phyloP scores from a whole-genome alignment of 176 grass and related monocot species.

The Paspalum notatum region DNA sequence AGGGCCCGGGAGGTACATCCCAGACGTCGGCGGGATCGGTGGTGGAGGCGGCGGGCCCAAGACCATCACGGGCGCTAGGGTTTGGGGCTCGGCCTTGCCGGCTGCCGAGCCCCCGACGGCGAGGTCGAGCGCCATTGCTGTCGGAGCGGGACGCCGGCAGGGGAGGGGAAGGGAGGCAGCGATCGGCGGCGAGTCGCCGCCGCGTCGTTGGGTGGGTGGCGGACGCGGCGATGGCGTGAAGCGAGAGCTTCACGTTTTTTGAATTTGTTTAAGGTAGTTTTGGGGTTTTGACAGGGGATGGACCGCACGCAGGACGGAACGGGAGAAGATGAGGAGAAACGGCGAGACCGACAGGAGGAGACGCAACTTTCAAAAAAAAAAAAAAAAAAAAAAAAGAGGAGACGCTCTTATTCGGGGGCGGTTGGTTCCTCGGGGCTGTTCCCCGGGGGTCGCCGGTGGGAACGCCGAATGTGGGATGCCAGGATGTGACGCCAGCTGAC shows the following conservation, averaged over 20 bases:
- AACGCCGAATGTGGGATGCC: too few species aligned
- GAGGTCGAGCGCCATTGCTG: constrained; percentile 50
- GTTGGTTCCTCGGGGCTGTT: too few species aligned
- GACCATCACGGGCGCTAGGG: constrained; percentile 35
- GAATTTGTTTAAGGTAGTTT: constrained; percentile 32
- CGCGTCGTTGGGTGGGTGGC: constrained; percentile 8
- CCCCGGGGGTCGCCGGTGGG: too few species aligned
- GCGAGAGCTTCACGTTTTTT: constrained; percentile 38
- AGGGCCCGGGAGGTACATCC: constrained; percentile 35
- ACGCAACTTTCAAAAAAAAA: too few species aligned
- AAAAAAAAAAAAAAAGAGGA: too few species aligned
- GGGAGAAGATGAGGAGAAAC: background rate
- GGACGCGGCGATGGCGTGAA: constrained; percentile 18
- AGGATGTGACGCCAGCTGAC: too few species aligned
- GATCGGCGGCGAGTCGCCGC: constrained; percentile 1
- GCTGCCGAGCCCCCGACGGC: constrained; percentile 18
- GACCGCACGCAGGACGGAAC: background rate
- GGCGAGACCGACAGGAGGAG: background rate
- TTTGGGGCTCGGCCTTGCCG: constrained; percentile 36
- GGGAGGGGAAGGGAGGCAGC: background rate
- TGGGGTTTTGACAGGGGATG: constrained; percentile 7
- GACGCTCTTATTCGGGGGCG: too few species aligned
- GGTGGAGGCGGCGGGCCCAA: constrained; percentile 47
- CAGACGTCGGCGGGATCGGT: constrained; percentile 37
- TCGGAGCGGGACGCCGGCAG: constrained; percentile 17